A percentile compares a stretch with the other conserved stretches of the same genome.
Conservation (phyloP, 1,284 basidiomycete species). For the Ustilago esculenta region DNA sequence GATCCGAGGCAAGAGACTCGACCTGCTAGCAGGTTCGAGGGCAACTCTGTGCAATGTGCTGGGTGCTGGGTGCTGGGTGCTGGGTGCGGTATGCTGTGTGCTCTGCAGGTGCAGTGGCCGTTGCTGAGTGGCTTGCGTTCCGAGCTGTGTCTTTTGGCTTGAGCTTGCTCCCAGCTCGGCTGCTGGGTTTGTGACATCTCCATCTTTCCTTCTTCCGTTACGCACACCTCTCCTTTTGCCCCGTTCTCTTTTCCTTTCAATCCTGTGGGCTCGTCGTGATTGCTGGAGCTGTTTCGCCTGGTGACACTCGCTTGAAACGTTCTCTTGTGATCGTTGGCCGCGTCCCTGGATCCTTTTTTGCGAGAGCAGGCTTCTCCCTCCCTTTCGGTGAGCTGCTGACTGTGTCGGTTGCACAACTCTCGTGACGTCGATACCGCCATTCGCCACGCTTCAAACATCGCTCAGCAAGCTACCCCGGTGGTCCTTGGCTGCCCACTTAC, state of each 20-base stretch:
- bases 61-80: too few species aligned
- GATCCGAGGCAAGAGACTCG: too few species aligned
- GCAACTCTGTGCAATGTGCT: too few species aligned
- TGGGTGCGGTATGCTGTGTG: too few species aligned
- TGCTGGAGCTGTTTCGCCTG: constrained; percentile 5
- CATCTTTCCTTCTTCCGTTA: background rate
- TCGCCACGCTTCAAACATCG: background rate
- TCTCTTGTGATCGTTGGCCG: background rate
- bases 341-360: constrained; percentile 1
- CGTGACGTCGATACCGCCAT: too few species aligned
- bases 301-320: constrained; percentile 10
- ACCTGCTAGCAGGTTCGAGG: too few species aligned
- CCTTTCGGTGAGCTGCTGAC: constrained; percentile 1
- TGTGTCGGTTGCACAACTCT: background rate
- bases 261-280: constrained; percentile 17
- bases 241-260: constrained; percentile 2
- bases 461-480: constrained; percentile 28
- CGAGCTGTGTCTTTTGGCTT: background rate
- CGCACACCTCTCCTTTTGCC: background rate
- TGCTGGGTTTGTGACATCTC: too few species aligned
- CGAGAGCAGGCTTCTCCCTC: constrained; percentile 40
- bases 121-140: too few species aligned
- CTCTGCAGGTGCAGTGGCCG: too few species aligned
- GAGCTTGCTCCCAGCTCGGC: background rate
- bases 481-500: constrained; percentile 6